Evolutionary conservation across 495 filamentous ascomycete genomes (phyloP).

Genomic region (Neurospora sp.): DNA sequence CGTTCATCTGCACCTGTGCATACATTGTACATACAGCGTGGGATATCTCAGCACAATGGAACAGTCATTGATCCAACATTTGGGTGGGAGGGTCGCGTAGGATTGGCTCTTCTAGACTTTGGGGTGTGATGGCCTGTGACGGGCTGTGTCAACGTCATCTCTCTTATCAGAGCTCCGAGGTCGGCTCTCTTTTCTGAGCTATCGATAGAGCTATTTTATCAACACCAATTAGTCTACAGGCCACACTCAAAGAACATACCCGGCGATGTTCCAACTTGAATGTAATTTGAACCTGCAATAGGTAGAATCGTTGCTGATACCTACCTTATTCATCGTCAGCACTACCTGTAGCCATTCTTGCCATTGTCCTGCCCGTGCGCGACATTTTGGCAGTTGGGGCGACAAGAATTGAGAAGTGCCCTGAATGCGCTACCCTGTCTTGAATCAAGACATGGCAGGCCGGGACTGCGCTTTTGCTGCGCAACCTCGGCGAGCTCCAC

Average conservation of each 20-base stretch:
- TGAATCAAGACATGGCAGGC: neutral
- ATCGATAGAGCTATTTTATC: neutral
- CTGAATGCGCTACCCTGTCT: neutral
- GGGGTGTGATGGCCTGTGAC: neutral
- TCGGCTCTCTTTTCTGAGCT: neutral
- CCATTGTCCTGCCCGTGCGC: neutral
- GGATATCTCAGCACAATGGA: neutral
- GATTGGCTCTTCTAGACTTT: neutral
- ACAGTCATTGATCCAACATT: neutral
- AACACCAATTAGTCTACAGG: neutral
- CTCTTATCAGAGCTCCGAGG: neutral
- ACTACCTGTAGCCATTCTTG: neutral
- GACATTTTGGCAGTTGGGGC: neutral
- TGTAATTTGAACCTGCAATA: neutral
- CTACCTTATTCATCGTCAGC: neutral
- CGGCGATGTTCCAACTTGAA: neutral
- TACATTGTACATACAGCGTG: neutral
- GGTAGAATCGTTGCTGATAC: neutral
- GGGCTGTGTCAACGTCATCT: neutral
- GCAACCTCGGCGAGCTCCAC: neutral
- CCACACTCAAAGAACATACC: neutral
- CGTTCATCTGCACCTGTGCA: neutral
- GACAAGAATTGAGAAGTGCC: neutral
- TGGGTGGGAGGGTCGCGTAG: neutral
- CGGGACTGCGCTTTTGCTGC: neutral